Evolutionary conservation across 1,284 basidiomycete genomes (phyloP), one percentile per base, ranked within the genome.

Genomic region (Lentinus polychrous): DNA sequence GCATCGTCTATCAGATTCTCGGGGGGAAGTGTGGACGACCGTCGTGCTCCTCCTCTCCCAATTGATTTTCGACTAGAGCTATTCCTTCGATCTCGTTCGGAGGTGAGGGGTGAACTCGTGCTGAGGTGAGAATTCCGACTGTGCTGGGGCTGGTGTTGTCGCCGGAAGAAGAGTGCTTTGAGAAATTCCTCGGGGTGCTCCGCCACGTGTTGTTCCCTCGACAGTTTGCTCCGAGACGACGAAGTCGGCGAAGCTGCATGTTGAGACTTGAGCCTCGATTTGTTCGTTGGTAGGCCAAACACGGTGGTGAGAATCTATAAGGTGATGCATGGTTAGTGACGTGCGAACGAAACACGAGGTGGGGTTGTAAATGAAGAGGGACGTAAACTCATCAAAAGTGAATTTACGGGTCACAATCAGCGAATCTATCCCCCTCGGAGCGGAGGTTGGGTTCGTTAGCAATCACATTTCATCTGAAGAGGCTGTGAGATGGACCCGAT

Each of bases 261-360:
- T 36, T 48, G 51, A 36, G 52, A 47, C 39, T 55, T 60, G 52
- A 81, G 67, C 60, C 74, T 83, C 49, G 80, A 58, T 60, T 74
- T 81, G 54, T 82, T 79, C 1, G 78, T 73, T 11, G 71, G 60
- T 49, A 79, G 66, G 27, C 79, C 78, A 61, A 88, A 81, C 7
- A 86, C 61, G 23, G 72, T 70, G 40, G 73, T 72, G 24, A 86
- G 62, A 15, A 75, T 78, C 83, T 86, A 53, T 39, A 35, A 51
- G 20, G 33, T 10, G 36, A 24, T 32, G 36, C 27, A 38, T 38
- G 45, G 15, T 20, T 31, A 45, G 23, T 27, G 34, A 39, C 35
- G 34, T 39, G 18, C 31, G 18, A 17, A 8, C 23, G 31, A 17
- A 41, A 40, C n/a, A 33, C 17, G 23, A 24, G 35, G 35, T 14